Conservation (phyloP, 345 rosid genomes). For the Brassica rapa region DNA sequence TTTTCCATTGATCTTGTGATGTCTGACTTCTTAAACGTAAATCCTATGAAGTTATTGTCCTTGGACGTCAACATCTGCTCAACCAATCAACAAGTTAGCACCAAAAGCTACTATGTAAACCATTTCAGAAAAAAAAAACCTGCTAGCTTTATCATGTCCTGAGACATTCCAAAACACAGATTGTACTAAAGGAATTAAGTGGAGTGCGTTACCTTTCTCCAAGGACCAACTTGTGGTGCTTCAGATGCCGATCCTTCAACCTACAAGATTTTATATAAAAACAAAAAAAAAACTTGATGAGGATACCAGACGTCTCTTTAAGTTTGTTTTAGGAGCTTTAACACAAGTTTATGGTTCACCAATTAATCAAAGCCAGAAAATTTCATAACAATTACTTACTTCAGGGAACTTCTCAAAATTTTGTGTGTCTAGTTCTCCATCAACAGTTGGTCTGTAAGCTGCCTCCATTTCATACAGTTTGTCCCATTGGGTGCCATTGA, state of each 20-base stretch:
- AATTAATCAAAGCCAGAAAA: neutral
- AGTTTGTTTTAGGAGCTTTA: neutral
- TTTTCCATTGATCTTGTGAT: slow-evolving; percentile 68
- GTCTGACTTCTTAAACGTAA: slow-evolving; percentile 89
- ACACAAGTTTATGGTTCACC: slow-evolving; percentile 15
- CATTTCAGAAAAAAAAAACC: neutral
- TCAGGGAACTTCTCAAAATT: slow-evolving; percentile 98
- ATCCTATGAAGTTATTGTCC: slow-evolving; percentile 92
- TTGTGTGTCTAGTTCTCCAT: slow-evolving; percentile 92
- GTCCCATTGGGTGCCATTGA: slow-evolving; percentile 77
- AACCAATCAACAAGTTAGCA: slow-evolving; percentile 18
- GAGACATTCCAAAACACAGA: neutral
- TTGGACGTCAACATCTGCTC: slow-evolving; percentile 94
- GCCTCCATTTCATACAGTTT: slow-evolving; percentile 85
- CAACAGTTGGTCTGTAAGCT: slow-evolving; percentile 76
- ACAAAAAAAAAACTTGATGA: slow-evolving; percentile 22
- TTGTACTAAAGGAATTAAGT: slow-evolving; percentile 9
- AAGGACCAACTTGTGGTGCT: slow-evolving; percentile 83
- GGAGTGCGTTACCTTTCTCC: slow-evolving; percentile 79
- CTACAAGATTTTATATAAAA: slow-evolving; percentile 38
- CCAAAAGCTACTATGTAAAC: slow-evolving; percentile 7
- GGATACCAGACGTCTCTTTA: slow-evolving; percentile 15
- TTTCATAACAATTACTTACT: slow-evolving; percentile 49
- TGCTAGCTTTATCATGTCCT: neutral
- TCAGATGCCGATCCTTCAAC: slow-evolving; percentile 63